Evolutionary conservation across 768 basidiomycete genomes (phyloP).

Genomic region (Boletus patriciae): DNA sequence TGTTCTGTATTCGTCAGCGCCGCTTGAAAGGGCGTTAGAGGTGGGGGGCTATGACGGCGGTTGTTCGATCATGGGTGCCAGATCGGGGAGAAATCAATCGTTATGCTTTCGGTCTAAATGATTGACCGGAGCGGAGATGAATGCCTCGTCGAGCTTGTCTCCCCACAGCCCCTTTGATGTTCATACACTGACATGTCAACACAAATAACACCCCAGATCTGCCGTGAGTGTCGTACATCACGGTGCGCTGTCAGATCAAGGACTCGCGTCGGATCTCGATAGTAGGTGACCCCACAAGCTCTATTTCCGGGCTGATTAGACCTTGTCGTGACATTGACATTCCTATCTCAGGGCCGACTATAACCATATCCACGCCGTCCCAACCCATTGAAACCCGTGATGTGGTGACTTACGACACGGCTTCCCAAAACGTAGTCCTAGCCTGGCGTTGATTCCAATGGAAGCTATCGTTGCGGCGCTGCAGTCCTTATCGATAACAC

Average conservation of each 20-base stretch:
- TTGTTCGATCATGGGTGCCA: not conserved
- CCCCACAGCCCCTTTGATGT: not conserved
- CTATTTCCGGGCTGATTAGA: not conserved
- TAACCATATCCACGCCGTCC: not conserved
- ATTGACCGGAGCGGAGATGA: conserved; percentile 1
- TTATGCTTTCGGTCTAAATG: not conserved
- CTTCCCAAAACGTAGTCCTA: not conserved
- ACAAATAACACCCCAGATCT: not conserved
- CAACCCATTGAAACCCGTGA: not conserved
- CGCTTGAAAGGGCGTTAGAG: not conserved
- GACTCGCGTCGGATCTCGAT: not conserved
- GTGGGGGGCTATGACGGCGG: not conserved
- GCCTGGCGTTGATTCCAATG: conserved; percentile 12
- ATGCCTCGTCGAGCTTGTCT: not conserved
- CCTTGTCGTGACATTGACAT: not conserved
- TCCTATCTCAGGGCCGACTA: not conserved
- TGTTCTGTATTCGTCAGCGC: not conserved
- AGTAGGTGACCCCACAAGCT: not conserved
- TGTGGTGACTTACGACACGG: conserved; percentile 6
- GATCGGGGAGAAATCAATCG: not conserved
- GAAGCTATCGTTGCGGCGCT: conserved; percentile 3
- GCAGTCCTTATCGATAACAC: not conserved
- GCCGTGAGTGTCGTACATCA: not conserved
- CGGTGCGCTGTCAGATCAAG: not conserved
- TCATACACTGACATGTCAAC: not conserved